Evolutionary conservation across 176 grass and related monocot genomes (phyloP).

Genomic region (Ananas comosus): DNA sequence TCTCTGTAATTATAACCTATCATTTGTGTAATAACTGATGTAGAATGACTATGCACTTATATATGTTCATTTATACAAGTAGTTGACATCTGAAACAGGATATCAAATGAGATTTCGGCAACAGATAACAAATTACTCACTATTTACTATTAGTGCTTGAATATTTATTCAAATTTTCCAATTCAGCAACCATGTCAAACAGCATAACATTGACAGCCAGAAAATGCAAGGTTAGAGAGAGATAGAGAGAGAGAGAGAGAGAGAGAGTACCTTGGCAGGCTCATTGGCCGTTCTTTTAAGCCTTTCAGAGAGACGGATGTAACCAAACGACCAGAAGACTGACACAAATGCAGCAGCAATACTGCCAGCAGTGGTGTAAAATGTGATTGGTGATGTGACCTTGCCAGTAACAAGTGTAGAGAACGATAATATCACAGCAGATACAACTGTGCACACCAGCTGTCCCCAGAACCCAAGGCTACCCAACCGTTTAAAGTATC

Average conservation of each 20-base stretch:
- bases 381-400: slow-evolving; percentile 67
- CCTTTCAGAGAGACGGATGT: slow-evolving; percentile 76
- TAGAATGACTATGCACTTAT: no score
- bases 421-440: slow-evolving; percentile 84
- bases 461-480: slow-evolving; percentile 86
- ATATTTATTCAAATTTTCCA: no score
- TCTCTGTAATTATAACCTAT: no score
- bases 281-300: slow-evolving; percentile 72
- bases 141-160: no score
- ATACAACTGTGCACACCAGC: slow-evolving; percentile 71
- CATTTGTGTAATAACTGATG: no score
- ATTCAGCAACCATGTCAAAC: no score
- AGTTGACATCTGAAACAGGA: no score
- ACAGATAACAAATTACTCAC: no score
- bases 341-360: slow-evolving; percentile 81
- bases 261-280: slow-evolving; percentile 62
- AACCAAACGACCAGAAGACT: slow-evolving; percentile 99
- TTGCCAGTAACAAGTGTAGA: slow-evolving; percentile 65
- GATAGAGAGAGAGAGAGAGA: background rate
- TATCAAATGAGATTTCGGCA: no score
- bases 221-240: background rate
- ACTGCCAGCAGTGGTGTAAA: slow-evolving; percentile 74
- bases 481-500: slow-evolving; percentile 93
- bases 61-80: no score
- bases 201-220: no score